phyloP scores from a whole-genome alignment of 1,139 yeast species.

The Candida buenavistaensis region DNA sequence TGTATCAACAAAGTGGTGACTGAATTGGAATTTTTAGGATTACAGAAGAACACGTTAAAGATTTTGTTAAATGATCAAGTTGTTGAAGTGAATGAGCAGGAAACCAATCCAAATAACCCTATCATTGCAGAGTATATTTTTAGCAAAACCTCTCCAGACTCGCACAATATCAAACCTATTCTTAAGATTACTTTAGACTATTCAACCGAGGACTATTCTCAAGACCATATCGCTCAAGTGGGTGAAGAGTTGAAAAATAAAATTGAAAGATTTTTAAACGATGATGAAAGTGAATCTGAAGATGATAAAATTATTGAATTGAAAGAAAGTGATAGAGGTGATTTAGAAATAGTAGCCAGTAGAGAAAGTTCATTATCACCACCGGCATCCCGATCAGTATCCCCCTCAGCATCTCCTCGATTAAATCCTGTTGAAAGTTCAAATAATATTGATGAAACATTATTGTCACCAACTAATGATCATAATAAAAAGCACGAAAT shows the following conservation, averaged over 20 bases:
- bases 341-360: slow-evolving; percentile 13
- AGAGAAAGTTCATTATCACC: slow-evolving; percentile 16
- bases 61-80: slow-evolving; percentile 32
- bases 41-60: slow-evolving; percentile 49
- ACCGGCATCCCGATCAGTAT: slow-evolving; percentile 9
- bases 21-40: slow-evolving; percentile 56
- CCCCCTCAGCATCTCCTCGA: slow-evolving; percentile 8
- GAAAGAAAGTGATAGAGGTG: slow-evolving; percentile 17
- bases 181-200: slow-evolving; percentile 41
- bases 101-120: slow-evolving; percentile 40
- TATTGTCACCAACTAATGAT: slow-evolving; percentile 9
- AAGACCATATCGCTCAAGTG: slow-evolving; percentile 37
- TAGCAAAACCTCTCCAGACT: slow-evolving; percentile 25
- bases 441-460: slow-evolving; percentile 7
- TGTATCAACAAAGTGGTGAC: slow-evolving; percentile 61
- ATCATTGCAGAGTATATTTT: slow-evolving; percentile 45
- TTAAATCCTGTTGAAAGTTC: slow-evolving; percentile 2
- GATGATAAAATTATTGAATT: slow-evolving; percentile 18
- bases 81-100: slow-evolving; percentile 32
- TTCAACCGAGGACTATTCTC: slow-evolving; percentile 29
- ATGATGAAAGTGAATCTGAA: slow-evolving; percentile 14
- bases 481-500: slow-evolving; percentile 25
- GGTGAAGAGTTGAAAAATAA: slow-evolving; percentile 32
- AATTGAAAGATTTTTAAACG: slow-evolving; percentile 29
- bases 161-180: slow-evolving; percentile 32